Evolutionary conservation across 495 filamentous ascomycete species (phyloP).

Genomic region (Penicillium lagena): DNA sequence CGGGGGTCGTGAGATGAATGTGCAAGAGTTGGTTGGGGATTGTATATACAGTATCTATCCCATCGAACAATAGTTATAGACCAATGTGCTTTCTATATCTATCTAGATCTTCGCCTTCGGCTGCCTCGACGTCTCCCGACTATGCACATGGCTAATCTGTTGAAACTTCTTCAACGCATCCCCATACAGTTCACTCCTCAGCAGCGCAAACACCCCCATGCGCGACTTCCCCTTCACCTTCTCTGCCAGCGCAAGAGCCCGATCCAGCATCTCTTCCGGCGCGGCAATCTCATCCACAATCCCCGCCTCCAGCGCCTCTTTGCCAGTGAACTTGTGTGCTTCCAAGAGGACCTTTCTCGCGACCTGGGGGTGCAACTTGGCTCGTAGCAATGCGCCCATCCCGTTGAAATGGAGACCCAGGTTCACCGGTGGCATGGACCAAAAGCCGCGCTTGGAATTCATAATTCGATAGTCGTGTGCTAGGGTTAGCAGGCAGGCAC

Average conservation of each 20-base stretch:
- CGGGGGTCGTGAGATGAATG: conserved; percentile 49
- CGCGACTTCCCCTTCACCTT: conserved; percentile 39
- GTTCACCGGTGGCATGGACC: conserved; percentile 44
- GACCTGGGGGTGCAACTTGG: conserved; percentile 40
- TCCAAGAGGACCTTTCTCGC: conserved; percentile 46
- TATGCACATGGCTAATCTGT: conserved; percentile 45
- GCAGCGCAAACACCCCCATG: conserved; percentile 42
- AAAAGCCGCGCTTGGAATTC: conserved; percentile 42
- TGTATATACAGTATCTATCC: not conserved
- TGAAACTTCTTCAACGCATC: conserved; percentile 41
- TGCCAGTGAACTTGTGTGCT: conserved; percentile 43
- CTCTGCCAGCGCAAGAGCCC: conserved; percentile 29
- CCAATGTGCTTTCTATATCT: too few species aligned
- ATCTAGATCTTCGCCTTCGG: conserved; percentile 26
- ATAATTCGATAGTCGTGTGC: conserved; percentile 47
- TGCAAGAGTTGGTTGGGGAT: not conserved
- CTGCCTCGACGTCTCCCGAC: conserved; percentile 20
- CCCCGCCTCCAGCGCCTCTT: conserved; percentile 40
- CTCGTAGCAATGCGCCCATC: conserved; percentile 39
- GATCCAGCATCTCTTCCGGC: conserved; percentile 39
- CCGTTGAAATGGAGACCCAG: conserved; percentile 45
- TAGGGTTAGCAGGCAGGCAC: conserved; percentile 39
- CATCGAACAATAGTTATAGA: too few species aligned
- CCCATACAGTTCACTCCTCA: conserved; percentile 44
- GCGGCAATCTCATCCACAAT: conserved; percentile 43